Percentiles rank a stretch among this genome's conserved stretches.
Conservation (phyloP, 352 stramenopile species). For the Phytophthora pini region DNA sequence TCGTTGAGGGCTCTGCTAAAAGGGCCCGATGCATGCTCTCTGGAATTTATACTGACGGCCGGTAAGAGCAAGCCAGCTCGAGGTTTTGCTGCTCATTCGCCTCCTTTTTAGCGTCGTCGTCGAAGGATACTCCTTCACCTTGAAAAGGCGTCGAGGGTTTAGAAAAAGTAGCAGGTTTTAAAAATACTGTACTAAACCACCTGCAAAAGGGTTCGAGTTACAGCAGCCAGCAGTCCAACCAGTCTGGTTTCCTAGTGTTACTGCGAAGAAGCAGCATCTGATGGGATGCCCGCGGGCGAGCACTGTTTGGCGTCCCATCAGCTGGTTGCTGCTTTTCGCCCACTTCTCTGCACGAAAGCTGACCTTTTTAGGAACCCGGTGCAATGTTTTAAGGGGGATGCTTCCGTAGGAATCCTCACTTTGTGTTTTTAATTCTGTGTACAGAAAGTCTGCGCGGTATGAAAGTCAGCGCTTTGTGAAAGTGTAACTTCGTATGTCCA, state of each 20-base stretch:
- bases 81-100: background rate
- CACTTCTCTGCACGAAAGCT: slow-evolving; percentile 8
- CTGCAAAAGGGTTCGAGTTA: too few relatives aligned
- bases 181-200: too few relatives aligned
- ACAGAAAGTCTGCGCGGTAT: background rate
- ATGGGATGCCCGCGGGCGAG: slow-evolving; percentile 18
- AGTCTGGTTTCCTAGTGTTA: slow-evolving; percentile 6
- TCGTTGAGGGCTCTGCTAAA: slow-evolving; percentile 6
- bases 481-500: slow-evolving; percentile 6
- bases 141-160: background rate
- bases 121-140: background rate
- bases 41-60: slow-evolving; percentile 6
- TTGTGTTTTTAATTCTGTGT: slow-evolving; percentile 15
- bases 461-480: background rate
- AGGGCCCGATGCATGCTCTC: slow-evolving; percentile 9
- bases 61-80: slow-evolving; percentile 1
- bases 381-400: slow-evolving; percentile 18
- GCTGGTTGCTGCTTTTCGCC: slow-evolving; percentile 1
- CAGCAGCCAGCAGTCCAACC: background rate
- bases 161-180: too few relatives aligned
- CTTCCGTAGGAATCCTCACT: background rate
- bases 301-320: slow-evolving; percentile 15
- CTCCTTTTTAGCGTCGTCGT: background rate
- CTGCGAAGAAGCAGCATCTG: slow-evolving; percentile 7
- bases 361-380: slow-evolving; percentile 19